Percentiles rank a stretch among this genome's conserved stretches.
These are phyloP conservation scores for Colletotrichum agaves DNA, from an alignment of 2,329 filamentous ascomycete species.

Conservation along the genomic window DNA sequence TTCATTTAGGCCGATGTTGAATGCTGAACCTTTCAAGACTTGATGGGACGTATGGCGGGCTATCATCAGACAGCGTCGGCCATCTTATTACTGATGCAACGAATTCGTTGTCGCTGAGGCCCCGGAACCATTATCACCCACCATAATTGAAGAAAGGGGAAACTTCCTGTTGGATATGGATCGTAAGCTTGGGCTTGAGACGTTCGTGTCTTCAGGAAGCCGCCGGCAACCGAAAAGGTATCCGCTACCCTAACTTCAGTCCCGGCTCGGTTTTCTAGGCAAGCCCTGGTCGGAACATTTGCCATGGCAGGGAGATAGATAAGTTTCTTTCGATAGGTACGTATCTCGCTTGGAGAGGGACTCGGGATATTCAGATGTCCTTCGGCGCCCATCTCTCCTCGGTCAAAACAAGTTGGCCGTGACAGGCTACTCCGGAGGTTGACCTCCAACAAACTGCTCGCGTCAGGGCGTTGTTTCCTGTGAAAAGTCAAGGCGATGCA, in stretches of 20 bases:
- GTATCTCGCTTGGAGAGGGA: too few relatives aligned
- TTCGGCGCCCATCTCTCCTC: too few relatives aligned
- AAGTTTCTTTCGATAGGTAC: too few relatives aligned
- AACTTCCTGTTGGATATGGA: not conserved
- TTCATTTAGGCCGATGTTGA: conserved; percentile 12
- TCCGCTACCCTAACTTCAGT: not conserved
- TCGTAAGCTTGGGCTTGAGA: conserved; percentile 1
- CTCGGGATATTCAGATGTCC: too few relatives aligned
- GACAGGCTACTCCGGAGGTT: too few relatives aligned
- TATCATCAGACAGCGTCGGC: not conserved
- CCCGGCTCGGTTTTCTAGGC: not conserved
- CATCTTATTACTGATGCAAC: not conserved
- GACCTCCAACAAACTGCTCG: too few relatives aligned
- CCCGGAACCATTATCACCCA: too few relatives aligned
- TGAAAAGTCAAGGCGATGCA: too few relatives aligned
- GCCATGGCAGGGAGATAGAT: not conserved
- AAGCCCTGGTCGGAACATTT: not conserved
- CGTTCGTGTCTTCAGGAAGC: conserved; percentile 2
- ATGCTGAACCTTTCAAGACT: not conserved
- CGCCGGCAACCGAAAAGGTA: not conserved
- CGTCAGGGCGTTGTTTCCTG: too few relatives aligned
- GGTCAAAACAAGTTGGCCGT: too few relatives aligned
- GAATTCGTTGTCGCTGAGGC: not conserved
- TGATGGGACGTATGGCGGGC: not conserved
- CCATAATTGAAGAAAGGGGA: not conserved